Conservation (phyloP, 208 protist species). For the Trypanosoma cruzi region DNA sequence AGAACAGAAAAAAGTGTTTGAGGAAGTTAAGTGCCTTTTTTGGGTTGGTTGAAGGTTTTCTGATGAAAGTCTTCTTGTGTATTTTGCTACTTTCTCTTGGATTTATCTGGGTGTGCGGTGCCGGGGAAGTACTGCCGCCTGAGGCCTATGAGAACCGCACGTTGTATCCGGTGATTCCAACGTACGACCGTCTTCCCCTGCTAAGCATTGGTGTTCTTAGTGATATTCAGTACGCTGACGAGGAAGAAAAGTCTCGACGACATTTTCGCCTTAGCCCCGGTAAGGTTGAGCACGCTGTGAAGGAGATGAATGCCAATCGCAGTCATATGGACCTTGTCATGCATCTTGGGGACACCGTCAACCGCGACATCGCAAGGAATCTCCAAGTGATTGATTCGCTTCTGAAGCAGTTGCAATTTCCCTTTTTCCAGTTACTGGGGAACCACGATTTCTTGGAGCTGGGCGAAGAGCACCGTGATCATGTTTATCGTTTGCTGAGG, state of each 20-base stretch:
- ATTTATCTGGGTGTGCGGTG: constrained; percentile 6
- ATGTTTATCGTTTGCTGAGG: constrained; percentile 14
- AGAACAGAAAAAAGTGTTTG: no score
- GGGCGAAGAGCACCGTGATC: background rate
- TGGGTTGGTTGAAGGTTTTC: constrained; percentile 43
- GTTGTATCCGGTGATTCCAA: constrained; percentile 8
- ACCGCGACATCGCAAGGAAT: constrained; percentile 7
- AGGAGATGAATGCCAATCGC: constrained; percentile 30
- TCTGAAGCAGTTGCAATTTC: constrained; percentile 6
- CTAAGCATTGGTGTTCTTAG: constrained; percentile 25
- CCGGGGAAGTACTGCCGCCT: constrained; percentile 7
- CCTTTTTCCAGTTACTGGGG: constrained; percentile 27
- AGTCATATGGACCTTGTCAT: constrained; percentile 29
- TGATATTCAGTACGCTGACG: constrained; percentile 29
- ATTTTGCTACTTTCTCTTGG: no score
- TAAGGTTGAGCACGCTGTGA: constrained; percentile 23
- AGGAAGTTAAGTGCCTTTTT: background rate
- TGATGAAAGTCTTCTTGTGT: constrained; percentile 3
- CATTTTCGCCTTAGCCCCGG: constrained; percentile 18
- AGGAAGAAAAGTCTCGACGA: constrained; percentile 10
- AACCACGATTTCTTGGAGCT: constrained; percentile 25
- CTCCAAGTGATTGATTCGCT: background rate
- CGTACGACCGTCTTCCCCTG: constrained; percentile 12
- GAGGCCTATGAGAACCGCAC: constrained; percentile 22
- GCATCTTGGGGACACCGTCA: constrained; percentile 25